Conservation (phyloP, 805 yeast species). For the Kodamaea fukazawae region DNA sequence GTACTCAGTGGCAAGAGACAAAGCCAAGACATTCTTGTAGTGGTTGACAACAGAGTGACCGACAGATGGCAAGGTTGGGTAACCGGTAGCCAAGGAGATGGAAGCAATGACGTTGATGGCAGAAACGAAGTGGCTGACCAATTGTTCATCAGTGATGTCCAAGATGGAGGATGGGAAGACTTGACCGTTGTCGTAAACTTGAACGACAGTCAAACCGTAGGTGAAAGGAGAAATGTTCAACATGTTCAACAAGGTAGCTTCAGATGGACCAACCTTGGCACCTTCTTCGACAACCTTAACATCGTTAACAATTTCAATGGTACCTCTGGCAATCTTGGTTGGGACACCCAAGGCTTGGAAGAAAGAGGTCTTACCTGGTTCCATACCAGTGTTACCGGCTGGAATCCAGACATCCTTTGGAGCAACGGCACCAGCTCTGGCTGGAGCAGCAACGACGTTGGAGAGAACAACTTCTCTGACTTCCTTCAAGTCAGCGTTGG, state of each 20-base stretch:
- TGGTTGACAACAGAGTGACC: constrained; percentile 98
- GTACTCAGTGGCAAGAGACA: constrained; percentile 98
- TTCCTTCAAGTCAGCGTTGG: constrained; percentile 89
- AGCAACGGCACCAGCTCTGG: constrained; percentile 99
- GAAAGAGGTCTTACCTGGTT: constrained; percentile 99
- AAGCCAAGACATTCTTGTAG: constrained; percentile 98
- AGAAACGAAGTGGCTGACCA: constrained; percentile 84
- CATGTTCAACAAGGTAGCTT: constrained; percentile 98
- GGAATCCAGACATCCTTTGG: constrained; percentile 97
- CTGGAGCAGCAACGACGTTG: constrained; percentile 99
- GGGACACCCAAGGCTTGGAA: constrained; percentile 99
- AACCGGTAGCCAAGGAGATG: constrained; percentile 94
- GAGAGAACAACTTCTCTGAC: constrained; percentile 84
- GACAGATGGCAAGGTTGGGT: constrained; percentile 99
- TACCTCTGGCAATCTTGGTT: constrained; percentile 99
- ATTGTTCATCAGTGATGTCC: constrained; percentile 98
- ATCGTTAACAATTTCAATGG: constrained; percentile 97
- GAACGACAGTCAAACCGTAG: constrained; percentile 94
- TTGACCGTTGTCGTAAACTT: constrained; percentile 98
- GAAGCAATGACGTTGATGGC: constrained; percentile 94
- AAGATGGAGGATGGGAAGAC: constrained; percentile 94
- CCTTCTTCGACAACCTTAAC: constrained; percentile 91
- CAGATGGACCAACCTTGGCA: constrained; percentile 95
- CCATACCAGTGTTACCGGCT: constrained; percentile 99
- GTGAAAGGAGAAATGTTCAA: constrained; percentile 99